A percentile compares a stretch with the other conserved stretches of the same genome.
Conservation (phyloP, 2,329 filamentous ascomycete genomes). For the Nigrospora sphaerica region DNA sequence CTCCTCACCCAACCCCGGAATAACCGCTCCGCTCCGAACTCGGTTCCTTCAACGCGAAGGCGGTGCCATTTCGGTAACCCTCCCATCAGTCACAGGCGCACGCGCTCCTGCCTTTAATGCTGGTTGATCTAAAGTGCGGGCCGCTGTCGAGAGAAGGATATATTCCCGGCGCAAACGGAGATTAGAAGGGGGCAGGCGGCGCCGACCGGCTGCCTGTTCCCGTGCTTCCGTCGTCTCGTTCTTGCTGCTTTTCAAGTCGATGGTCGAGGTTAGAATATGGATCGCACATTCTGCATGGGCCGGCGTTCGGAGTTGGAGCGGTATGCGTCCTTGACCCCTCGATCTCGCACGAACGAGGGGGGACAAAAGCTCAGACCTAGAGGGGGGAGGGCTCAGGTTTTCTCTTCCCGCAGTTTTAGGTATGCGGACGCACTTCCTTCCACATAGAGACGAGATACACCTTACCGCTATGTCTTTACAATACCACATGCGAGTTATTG, state of each 20-base stretch:
- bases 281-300: slow-evolving; percentile 2
- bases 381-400: too few species aligned
- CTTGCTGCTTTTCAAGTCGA: not conserved
- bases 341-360: too few species aligned
- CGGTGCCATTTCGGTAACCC: too few species aligned
- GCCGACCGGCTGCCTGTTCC: not conserved
- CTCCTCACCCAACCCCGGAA: not conserved
- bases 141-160: not conserved
- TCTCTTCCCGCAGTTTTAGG: too few species aligned
- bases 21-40: not conserved
- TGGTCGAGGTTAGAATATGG: slow-evolving; percentile 2
- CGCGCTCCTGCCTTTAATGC: not conserved
- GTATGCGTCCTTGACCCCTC: too few species aligned
- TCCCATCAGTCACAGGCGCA: not conserved
- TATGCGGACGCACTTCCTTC: too few species aligned
- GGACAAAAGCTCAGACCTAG: too few species aligned
- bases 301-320: slow-evolving; percentile 4
- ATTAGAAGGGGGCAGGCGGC: not conserved
- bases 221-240: not conserved
- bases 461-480: too few species aligned
- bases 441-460: too few species aligned
- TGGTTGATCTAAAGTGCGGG: not conserved
- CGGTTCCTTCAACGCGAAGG: not conserved
- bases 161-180: not conserved
- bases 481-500: too few species aligned